Percentiles rank a stretch among this genome's conserved stretches.
phyloP scores from a whole-genome alignment of 2,329 filamentous ascomycete genomes.

The Neopestalotiopsis clavispora region DNA sequence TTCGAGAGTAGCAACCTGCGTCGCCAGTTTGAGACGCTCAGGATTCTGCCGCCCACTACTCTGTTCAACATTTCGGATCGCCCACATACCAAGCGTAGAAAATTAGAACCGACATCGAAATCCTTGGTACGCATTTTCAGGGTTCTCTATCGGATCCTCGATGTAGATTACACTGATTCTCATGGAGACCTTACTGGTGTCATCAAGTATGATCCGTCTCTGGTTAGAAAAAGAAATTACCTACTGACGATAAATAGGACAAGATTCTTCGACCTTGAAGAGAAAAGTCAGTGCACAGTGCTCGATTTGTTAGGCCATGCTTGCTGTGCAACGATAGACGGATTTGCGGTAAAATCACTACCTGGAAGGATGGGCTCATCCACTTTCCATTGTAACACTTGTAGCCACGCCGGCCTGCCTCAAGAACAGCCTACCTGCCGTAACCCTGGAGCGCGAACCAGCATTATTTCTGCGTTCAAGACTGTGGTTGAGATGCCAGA shows the following conservation, averaged over 20 bases:
- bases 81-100: conserved; percentile 37
- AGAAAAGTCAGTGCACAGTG: conserved; percentile 55
- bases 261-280: conserved; percentile 50
- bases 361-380: not conserved
- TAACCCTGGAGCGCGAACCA: conserved; percentile 36
- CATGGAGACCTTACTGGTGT: conserved; percentile 38
- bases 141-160: conserved; percentile 35
- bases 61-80: conserved; percentile 19
- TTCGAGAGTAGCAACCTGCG: conserved; percentile 33
- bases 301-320: conserved; percentile 61
- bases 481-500: conserved; percentile 48
- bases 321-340: conserved; percentile 59
- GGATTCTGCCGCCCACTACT: conserved; percentile 18
- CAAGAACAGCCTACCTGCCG: conserved; percentile 21
- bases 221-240: conserved; percentile 18
- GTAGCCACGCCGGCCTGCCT: not conserved
- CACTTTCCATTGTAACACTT: conserved; percentile 17
- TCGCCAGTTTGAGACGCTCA: conserved; percentile 27
- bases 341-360: conserved; percentile 35
- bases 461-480: conserved; percentile 49
- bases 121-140: conserved; percentile 28
- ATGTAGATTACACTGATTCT: conserved; percentile 29
- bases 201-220: conserved; percentile 50
- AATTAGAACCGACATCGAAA: conserved; percentile 29
- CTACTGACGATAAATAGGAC: conserved; percentile 39